Conservation (phyloP, 2,329 filamentous ascomycete genomes). For the Capronia coronata region DNA sequence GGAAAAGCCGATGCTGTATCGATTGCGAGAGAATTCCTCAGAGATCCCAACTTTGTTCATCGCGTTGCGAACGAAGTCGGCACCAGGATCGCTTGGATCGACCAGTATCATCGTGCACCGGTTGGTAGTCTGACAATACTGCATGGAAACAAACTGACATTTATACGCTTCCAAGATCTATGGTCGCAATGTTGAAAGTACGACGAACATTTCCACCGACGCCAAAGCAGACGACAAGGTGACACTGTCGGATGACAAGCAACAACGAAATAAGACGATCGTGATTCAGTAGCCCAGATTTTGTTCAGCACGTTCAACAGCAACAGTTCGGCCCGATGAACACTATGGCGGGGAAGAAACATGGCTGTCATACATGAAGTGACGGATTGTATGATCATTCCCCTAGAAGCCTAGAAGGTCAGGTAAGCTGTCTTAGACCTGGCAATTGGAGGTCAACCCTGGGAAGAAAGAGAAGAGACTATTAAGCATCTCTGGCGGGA, state of each 20-base stretch:
- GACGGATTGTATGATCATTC: too few species aligned
- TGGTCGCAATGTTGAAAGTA: slow-evolving; percentile 9
- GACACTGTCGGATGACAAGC: slow-evolving; percentile 3
- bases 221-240: slow-evolving; percentile 7
- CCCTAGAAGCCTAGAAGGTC: too few species aligned
- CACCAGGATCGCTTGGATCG: slow-evolving; percentile 8
- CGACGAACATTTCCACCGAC: slow-evolving; percentile 11
- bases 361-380: too few species aligned
- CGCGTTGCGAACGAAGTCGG: slow-evolving; percentile 4
- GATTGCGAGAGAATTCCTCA: slow-evolving; percentile 10
- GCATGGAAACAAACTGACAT: not conserved
- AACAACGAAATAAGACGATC: slow-evolving; percentile 1
- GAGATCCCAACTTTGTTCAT: slow-evolving; percentile 13
- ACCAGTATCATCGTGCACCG: slow-evolving; percentile 13
- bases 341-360: too few species aligned
- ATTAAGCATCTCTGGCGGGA: too few species aligned
- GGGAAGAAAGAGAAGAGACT: too few species aligned
- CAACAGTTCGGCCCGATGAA: too few species aligned
- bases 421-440: too few species aligned
- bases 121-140: not conserved
- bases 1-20: slow-evolving; percentile 8
- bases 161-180: not conserved
- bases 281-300: not conserved
- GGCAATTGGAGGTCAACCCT: too few species aligned
- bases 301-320: too few species aligned